Base-by-base conservation (phyloP, 768 basidiomycete genomes). In the Phanerochaete carnosa region DNA sequence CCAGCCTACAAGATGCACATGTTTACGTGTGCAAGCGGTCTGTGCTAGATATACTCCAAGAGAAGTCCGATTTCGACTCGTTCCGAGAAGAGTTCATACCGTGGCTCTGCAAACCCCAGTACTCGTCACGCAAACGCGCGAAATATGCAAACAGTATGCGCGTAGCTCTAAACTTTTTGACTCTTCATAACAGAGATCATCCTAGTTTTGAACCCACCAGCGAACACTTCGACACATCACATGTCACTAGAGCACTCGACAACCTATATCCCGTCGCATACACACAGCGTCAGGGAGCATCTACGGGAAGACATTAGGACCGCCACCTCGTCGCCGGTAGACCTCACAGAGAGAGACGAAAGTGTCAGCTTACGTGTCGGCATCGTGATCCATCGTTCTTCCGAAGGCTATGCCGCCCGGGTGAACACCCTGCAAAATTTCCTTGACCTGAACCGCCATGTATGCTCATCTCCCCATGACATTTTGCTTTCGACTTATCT, bases 31-130 rank as follows among this genome's bases (percentile, higher is more conserved):
- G 94, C 76, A 83, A 85, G 64, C 83, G 84, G 61, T 80, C 84
- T 19, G 78, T 96, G 8, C 76, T 97, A 26, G 87, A 92, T 60
- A 79, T 85, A 13, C 76, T 95, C 28, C 80, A 83, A 12, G 81
- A 84, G 61, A 92, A 91, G 66, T 75, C 75, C 4, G 81, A 86
- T 65, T 80, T 95, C 45, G 88, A 92, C 54, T 96, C 94, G 16
- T 79, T 98, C 55, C 82, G 90, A 54, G 90, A 95, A 71, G 94
- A 97, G 61, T 92, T 97, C 67, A 71, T 98, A 12, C 95, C 95
- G 0, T 97, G 94, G 92, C 70, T 97, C 58, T 90, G 93, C 75
- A 94, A 92, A 70, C 76, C 91, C 6, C 90, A 92, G 62, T 94
- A 94, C 70, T 87, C 87, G 60, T 75, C 77, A 11, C 77, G 79